These are phyloP conservation scores for Lepidium aucheri DNA, from an alignment of 345 rosid species.

Conservation along the genomic window DNA sequence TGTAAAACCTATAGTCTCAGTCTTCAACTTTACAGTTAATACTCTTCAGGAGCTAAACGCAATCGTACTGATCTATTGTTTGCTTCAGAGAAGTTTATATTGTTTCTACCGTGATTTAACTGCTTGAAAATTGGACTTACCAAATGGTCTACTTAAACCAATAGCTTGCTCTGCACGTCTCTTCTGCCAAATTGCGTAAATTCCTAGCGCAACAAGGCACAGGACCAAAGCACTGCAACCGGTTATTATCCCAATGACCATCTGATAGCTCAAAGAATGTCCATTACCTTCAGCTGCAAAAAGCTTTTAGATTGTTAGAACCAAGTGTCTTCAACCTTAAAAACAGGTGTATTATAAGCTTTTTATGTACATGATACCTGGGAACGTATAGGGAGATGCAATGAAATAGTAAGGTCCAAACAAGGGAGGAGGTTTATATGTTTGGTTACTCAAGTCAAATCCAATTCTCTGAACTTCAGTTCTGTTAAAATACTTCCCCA, in stretches of 20 bases:
- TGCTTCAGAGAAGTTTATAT: no score
- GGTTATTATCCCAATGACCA: slow-evolving; percentile 39
- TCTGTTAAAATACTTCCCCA: slow-evolving; percentile 52
- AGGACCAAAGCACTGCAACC: slow-evolving; percentile 47
- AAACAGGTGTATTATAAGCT: not conserved
- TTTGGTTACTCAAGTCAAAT: slow-evolving; percentile 76
- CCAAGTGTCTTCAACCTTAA: not conserved
- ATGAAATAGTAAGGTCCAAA: slow-evolving; percentile 89
- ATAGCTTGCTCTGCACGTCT: slow-evolving; percentile 94
- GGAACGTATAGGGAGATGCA: slow-evolving; percentile 79
- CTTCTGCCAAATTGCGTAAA: slow-evolving; percentile 83
- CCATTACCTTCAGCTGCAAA: slow-evolving; percentile 43
- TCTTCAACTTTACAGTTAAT: not conserved
- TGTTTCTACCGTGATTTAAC: not conserved
- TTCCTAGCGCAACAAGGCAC: slow-evolving; percentile 55
- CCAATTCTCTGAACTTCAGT: slow-evolving; percentile 64
- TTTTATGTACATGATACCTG: slow-evolving; percentile 38
- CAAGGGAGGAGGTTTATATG: slow-evolving; percentile 67
- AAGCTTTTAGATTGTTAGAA: not conserved
- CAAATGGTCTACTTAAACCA: slow-evolving; percentile 75
- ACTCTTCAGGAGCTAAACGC: no score
- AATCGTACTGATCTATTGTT: no score
- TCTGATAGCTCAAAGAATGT: slow-evolving; percentile 36
- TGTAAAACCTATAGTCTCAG: not conserved
- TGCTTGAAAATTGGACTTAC: slow-evolving; percentile 32